Evolutionary conservation across 176 grass and related monocot genomes (phyloP), one percentile per base, ranked within the genome.

Genomic region (Oryza coarctata): DNA sequence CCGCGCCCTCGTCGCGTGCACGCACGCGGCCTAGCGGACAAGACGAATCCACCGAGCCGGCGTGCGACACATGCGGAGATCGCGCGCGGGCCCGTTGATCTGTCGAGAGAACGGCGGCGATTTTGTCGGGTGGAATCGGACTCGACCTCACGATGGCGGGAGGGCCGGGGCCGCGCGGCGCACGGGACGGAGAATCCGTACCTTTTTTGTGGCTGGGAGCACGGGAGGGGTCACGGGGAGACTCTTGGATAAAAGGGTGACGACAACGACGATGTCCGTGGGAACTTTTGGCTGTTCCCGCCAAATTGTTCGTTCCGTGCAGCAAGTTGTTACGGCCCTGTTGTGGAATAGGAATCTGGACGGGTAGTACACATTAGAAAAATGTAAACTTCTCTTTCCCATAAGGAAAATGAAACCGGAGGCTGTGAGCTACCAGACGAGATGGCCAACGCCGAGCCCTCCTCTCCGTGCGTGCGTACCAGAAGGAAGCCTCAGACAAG

Each of bases 201-300:
- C 77, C 71, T 9, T 81, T 84, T 76, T 52, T 5, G 52, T 85
- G 82, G 82, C 76, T 34, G 50, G 34, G 38, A 45, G 23, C 69
- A 14, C 2, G 66, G 45, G 15, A 9, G 9, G 3, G 22, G 4
- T 30, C 1, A 2, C 1, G n/a, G 39, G 41, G 41, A 44, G 12
- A 44, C 41, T 43, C 14, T 18, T 55, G 73, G 73, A 74, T 34
- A 74, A 74, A 50, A 0, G 15, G 15, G 5, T 15, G 18, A 17
- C 18, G 17, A 9, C 18, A 14, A 15, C 17, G 47, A 15, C 18
- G 47, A 50, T 50, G 20, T 52, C 47, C 47, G 20, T 7, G 17
- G 17, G 0, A 20, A 52, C 2, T 1, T 33, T 11, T 12, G 43
- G 1, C 17, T 52, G 47, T 12, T 9, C 7, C 31, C 9, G 27